Evolutionary conservation across 2,329 filamentous ascomycete genomes (phyloP).

Genomic region (Hymenoscyphus salicellus): DNA sequence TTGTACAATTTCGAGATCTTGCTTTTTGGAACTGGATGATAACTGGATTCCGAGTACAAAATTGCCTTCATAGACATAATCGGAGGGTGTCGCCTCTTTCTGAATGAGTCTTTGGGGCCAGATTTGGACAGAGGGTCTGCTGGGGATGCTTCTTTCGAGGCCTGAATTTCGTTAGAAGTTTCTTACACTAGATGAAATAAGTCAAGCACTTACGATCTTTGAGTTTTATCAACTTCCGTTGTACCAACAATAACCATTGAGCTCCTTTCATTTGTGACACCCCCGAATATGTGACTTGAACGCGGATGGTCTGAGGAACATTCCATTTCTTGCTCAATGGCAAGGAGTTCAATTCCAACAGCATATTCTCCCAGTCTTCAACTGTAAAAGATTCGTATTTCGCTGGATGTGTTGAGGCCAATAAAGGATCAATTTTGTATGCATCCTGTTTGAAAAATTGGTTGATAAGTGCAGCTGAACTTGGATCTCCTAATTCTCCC

Average conservation of each 20-base stretch:
- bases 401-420: not conserved
- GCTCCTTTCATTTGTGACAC: conserved; percentile 18
- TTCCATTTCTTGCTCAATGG: conserved; percentile 7
- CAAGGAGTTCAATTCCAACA: conserved; percentile 7
- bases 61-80: conserved; percentile 22
- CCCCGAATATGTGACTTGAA: conserved; percentile 20
- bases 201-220: conserved; percentile 19
- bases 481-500: conserved; percentile 1
- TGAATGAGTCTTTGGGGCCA: conserved; percentile 22
- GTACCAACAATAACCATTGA: conserved; percentile 21
- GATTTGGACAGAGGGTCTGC: not conserved
- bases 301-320: conserved; percentile 7
- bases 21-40: not conserved
- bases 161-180: not conserved
- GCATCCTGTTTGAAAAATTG: conserved; percentile 9
- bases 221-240: conserved; percentile 13
- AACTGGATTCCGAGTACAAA: conserved; percentile 17
- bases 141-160: not conserved
- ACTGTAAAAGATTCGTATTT: not conserved
- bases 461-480: not conserved
- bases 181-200: not conserved
- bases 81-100: conserved; percentile 1
- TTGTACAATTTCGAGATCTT: not conserved
- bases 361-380: conserved; percentile 5
- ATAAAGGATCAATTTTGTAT: conserved; percentile 4